Base-by-base conservation (phyloP, 441 rosid species). In the Erodium texanum region DNA sequence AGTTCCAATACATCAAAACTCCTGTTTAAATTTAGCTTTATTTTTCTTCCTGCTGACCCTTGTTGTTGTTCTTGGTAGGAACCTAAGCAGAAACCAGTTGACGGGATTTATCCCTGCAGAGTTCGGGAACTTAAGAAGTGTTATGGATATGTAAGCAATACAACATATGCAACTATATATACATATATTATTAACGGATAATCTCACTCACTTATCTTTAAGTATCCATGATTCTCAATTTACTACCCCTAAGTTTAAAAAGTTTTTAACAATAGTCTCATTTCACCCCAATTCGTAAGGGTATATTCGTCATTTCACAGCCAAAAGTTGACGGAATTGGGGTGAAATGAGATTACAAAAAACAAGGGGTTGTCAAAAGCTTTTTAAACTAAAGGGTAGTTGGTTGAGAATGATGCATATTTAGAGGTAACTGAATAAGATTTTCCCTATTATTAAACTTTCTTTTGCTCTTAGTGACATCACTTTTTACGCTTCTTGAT, bases 41-140 rank as follows among this genome's bases (percentile, higher is more conserved):
- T 15, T 7, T 29, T 65, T 23, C 52, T 43, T 45, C 63, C 50
- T 24, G 12, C 70, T 73, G 64, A 73, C 66, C 0, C 62, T 12
- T 38, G 27, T 2, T 65, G 54, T 64, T 64, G 34, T 62, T 5
- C 72, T 41, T 64, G 67, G 24, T 76, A 94, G 98, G 84, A 92
- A 94, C 69, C 76, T 94, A 64, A 94, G 99, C 83, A 81, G 86
- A 80, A 94, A 92, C 70, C 78, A 78, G 66, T 72, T 94, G 48
- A 75, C 82, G 0, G 98, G 99, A 64, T 71, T 71, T 69, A 76
- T 94, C 76, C 99, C 98, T 20, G 88, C 84, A 3, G 99, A 94
- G 71, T 88, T 94, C 66, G 94, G 96, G 36, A 94, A 92, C 77
- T 76, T 94, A 62, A 87, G 89, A 87, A 89, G 93, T 74, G 80